Evolutionary conservation across 345 rosid species (phyloP), one percentile per base, ranked within the genome.

Genomic region (Euclidium syriacum): DNA sequence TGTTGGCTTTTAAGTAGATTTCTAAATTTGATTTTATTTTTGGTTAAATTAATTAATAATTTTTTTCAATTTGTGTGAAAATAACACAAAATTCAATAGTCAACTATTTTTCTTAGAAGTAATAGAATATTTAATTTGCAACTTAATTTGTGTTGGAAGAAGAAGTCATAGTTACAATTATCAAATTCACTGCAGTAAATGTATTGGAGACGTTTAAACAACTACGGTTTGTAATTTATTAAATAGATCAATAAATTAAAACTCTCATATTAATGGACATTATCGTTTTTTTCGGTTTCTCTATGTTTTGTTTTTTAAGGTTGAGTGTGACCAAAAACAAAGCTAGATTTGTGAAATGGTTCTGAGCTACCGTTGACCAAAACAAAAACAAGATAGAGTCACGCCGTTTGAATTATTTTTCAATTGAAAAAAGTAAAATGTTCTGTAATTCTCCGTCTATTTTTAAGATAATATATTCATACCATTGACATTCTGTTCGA

Each of bases 291-390:
- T 62, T 24, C 25, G 17, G 40, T 43, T 56, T 17, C 33, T 24
- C 19, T 27, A 17, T 41, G 17, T 29, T 41, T 34, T n/a, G 24
- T 15, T 16, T 43, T 7, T 7, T 34, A 7, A 29, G 72, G 58
- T 58, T 58, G 44, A 40, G 52, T 68, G 29, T 32, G 58, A 58
- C 29, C 16, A 19, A 22, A 57, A 42, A 38, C 2, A 18, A 35
- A 29, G 9, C 33, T 41, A 35, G 30, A 27, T 46, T 10, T 65
- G 26, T 40, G 52, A 41, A 50, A 3, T 49, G 3, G n/a, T 24
- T 43, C 43, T 43, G 16, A 44, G 32, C 70, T 5, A 56, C 56
- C 71, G 64, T 66, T 55, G 64, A 46, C 49, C 25, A 55, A 19
- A 34, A 6, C 49, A 35, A 55, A 19, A 34, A 6, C 9, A 14